Percentiles rank a stretch among this genome's conserved stretches.
Conservation (phyloP, 1,139 yeast species). For the Petasospora fabianii region DNA sequence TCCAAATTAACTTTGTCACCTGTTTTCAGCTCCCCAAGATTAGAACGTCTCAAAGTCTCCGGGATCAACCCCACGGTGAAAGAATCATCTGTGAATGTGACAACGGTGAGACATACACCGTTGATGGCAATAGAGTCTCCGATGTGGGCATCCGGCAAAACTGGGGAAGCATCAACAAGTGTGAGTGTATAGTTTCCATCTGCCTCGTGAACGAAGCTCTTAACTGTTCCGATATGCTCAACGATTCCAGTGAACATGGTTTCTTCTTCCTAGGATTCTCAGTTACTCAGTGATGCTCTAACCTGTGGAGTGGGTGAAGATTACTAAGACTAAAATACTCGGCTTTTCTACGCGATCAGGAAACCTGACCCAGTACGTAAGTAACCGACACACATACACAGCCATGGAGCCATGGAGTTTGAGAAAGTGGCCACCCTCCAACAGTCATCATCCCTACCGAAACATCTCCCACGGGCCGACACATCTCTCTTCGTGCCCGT, state of each 20-base stretch:
- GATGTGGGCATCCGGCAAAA: conserved; percentile 75
- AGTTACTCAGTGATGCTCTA: background rate
- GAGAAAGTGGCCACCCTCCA: background rate
- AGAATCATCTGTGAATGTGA: conserved; percentile 55
- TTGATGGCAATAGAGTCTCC: conserved; percentile 93
- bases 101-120: conserved; percentile 92
- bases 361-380: too few relatives aligned
- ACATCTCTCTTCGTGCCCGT: background rate
- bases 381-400: background rate
- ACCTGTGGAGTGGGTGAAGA: too few relatives aligned
- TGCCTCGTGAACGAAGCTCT: conserved; percentile 42
- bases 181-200: conserved; percentile 77
- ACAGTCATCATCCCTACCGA: background rate
- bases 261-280: background rate
- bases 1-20: conserved; percentile 81
- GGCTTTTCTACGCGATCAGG: too few relatives aligned
- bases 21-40: conserved; percentile 54
- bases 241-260: conserved; percentile 93
- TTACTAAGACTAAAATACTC: too few relatives aligned
- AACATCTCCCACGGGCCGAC: background rate
- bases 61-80: conserved; percentile 94
- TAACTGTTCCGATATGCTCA: conserved; percentile 65
- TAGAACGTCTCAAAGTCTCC: conserved; percentile 82
- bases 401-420: background rate
- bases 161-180: conserved; percentile 57